These are phyloP conservation scores for Alternaria sp. DNA, from an alignment of 2,329 filamentous ascomycete genomes.

Conservation along the genomic window DNA sequence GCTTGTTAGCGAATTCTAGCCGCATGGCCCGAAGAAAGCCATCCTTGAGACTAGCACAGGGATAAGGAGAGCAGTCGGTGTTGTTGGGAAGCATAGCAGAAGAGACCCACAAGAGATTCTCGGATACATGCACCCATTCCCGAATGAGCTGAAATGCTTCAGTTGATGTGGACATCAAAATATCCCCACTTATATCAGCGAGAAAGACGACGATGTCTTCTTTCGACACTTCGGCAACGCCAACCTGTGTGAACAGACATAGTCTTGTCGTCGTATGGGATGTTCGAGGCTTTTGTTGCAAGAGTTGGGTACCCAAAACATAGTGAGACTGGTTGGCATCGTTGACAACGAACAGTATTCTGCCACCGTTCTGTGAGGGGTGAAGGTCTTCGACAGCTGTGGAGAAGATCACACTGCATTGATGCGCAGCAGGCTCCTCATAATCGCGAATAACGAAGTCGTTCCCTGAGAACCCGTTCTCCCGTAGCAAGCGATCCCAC, in stretches of 20 bases:
- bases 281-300: neutral
- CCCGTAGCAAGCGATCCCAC: neutral
- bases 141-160: neutral
- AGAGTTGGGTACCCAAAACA: neutral
- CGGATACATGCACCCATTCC: neutral
- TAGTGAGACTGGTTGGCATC: neutral
- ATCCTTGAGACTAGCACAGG: neutral
- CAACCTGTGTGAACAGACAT: neutral
- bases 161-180: neutral
- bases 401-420: neutral
- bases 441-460: neutral
- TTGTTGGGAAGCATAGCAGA: neutral
- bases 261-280: neutral
- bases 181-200: neutral
- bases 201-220: neutral
- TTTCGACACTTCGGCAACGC: neutral
- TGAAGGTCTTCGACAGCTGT: neutral
- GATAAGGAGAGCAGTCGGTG: neutral
- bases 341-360: neutral
- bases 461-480: neutral
- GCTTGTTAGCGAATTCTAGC: neutral
- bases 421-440: neutral
- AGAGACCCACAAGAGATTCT: neutral
- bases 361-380: neutral
- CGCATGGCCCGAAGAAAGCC: neutral